Conservation (phyloP, 129 eudicot genomes). For the Flaveria trinervia region DNA sequence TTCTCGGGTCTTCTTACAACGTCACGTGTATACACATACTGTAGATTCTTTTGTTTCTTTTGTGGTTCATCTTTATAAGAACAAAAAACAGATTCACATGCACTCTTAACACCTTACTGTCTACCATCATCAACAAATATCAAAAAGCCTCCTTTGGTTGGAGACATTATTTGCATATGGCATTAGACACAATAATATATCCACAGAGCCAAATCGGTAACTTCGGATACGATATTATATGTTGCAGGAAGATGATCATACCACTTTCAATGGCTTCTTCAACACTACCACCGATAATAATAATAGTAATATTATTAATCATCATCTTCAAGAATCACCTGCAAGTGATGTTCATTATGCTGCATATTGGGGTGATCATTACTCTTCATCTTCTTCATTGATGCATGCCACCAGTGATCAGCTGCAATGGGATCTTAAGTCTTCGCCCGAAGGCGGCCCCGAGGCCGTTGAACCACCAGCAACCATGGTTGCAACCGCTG, state of each 20-base stretch:
- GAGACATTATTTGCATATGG: slow-evolving; percentile 37
- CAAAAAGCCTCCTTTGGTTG: slow-evolving; percentile 37
- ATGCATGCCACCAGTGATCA: too few relatives aligned
- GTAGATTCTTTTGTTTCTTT: slow-evolving; percentile 34
- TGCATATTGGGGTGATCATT: slow-evolving; percentile 8
- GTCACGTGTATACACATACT: slow-evolving; percentile 46
- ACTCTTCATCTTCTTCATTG: too few relatives aligned
- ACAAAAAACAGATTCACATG: slow-evolving; percentile 18
- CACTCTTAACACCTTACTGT: slow-evolving; percentile 19
- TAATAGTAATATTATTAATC: not conserved
- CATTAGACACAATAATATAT: slow-evolving; percentile 50
- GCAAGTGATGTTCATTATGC: slow-evolving; percentile 7
- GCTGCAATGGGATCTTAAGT: slow-evolving; percentile 28
- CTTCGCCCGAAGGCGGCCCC: slow-evolving; percentile 44
- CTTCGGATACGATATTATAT: slow-evolving; percentile 29
- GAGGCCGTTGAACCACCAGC: slow-evolving; percentile 5
- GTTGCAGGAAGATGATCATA: slow-evolving; percentile 24
- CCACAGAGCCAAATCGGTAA: slow-evolving; percentile 47
- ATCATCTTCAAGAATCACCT: slow-evolving; percentile 9
- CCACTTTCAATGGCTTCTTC: slow-evolving; percentile 21
- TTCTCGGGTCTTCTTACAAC: slow-evolving; percentile 22
- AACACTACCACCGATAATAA: slow-evolving; percentile 24
- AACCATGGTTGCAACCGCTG: not conserved
- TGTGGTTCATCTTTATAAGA: slow-evolving; percentile 40
- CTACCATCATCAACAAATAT: not conserved